A percentile compares a stretch with the other conserved stretches of the same genome.
Conservation (phyloP, 371 early-diverging fungal species). For the Mortierella sp. region DNA sequence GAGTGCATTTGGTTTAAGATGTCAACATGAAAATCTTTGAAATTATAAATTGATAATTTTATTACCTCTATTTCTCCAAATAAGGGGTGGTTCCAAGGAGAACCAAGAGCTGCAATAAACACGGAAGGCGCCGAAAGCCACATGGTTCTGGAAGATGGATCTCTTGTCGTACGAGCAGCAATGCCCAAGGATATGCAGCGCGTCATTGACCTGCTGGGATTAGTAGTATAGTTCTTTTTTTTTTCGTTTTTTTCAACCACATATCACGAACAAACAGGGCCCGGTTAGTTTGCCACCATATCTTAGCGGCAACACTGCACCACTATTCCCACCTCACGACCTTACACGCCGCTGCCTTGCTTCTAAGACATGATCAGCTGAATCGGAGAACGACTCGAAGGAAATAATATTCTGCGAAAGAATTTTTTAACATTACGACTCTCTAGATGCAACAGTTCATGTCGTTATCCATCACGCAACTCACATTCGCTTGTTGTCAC, state of each 20-base stretch:
- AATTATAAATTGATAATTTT: neutral
- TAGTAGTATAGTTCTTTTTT: neutral
- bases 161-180: neutral
- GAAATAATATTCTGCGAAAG: neutral
- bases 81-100: constrained; percentile 16
- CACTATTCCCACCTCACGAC: neutral
- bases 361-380: neutral
- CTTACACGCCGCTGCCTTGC: neutral
- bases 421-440: neutral
- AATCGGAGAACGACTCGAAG: neutral
- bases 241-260: too few species aligned
- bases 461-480: neutral
- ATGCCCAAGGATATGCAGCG: constrained; percentile 11
- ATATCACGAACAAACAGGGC: neutral
- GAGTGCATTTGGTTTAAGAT: neutral
- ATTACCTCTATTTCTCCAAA: neutral
- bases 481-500: neutral
- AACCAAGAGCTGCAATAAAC: neutral
- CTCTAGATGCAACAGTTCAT: neutral
- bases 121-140: too few species aligned
- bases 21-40: neutral
- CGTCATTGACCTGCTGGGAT: neutral
- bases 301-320: neutral
- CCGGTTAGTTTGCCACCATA: neutral
- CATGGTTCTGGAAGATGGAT: constrained; percentile 11